Evolutionary conservation across 352 stramenopile species (phyloP).

Genomic region (Phytophthora uliginosa): DNA sequence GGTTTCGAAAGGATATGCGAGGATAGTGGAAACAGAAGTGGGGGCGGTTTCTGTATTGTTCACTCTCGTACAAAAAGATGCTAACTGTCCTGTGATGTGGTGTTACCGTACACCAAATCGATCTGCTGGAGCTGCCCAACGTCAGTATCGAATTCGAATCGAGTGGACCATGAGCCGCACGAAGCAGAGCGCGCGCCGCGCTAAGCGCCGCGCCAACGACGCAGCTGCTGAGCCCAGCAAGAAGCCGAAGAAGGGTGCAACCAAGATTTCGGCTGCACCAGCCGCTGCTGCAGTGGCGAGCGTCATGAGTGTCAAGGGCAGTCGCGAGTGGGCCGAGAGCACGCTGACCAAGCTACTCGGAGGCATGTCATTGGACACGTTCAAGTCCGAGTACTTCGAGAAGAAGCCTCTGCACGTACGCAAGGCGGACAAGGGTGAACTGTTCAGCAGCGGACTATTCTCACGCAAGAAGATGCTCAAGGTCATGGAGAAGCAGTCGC

Average conservation of each 20-base stretch:
- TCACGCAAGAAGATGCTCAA: constrained; percentile 77
- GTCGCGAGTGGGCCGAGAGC: constrained; percentile 36
- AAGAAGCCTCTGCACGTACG: constrained; percentile 86
- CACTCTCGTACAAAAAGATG: too few relatives aligned
- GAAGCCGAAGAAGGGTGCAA: constrained; percentile 42
- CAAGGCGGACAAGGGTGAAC: constrained; percentile 51
- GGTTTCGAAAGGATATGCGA: too few relatives aligned
- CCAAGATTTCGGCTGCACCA: constrained; percentile 7
- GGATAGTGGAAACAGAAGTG: too few relatives aligned
- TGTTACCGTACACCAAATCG: constrained; percentile 5
- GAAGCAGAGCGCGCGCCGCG: constrained; percentile 52
- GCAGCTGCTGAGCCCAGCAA: constrained; percentile 42
- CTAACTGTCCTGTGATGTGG: not conserved
- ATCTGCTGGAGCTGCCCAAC: constrained; percentile 1
- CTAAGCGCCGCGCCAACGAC: constrained; percentile 50
- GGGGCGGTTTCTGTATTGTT: too few relatives aligned
- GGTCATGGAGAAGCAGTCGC: constrained; percentile 59
- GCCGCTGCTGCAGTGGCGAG: constrained; percentile 3
- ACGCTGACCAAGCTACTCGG: constrained; percentile 66
- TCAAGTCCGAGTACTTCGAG: constrained; percentile 85
- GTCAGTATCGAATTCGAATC: constrained; percentile 13
- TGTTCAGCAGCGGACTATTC: constrained; percentile 76
- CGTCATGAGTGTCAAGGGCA: constrained; percentile 9
- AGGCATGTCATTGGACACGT: constrained; percentile 68
- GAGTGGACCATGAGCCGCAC: constrained; percentile 55